Evolutionary conservation across 257 asterid species (phyloP).

Genomic region (Solanum arcanum): DNA sequence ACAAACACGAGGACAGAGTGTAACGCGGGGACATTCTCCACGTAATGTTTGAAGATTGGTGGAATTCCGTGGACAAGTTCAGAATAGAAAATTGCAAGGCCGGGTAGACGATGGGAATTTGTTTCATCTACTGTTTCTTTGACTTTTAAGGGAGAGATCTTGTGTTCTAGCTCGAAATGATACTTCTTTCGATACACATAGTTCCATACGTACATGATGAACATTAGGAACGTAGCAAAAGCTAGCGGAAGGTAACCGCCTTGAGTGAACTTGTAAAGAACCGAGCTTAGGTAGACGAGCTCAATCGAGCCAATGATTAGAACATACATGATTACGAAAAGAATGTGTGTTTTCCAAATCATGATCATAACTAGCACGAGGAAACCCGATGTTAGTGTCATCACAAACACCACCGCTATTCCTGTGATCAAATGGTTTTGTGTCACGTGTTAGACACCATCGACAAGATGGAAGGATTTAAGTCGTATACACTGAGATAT

Average conservation of each 20-base stretch:
- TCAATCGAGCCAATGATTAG: slow-evolving; percentile 27
- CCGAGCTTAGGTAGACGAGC: slow-evolving; percentile 30
- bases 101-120: slow-evolving; percentile 20
- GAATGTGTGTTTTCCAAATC: slow-evolving; percentile 52
- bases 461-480: background rate
- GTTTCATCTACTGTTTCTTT: slow-evolving; percentile 9
- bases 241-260: slow-evolving; percentile 50
- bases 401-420: slow-evolving; percentile 49
- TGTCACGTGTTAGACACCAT: background rate
- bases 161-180: slow-evolving; percentile 34
- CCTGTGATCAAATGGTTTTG: slow-evolving; percentile 10
- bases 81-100: slow-evolving; percentile 48
- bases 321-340: slow-evolving; percentile 7
- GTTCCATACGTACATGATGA: slow-evolving; percentile 40
- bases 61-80: slow-evolving; percentile 61
- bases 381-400: slow-evolving; percentile 37
- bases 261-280: slow-evolving; percentile 34
- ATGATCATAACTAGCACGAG: slow-evolving; percentile 40
- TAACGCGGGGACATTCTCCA: slow-evolving; percentile 33
- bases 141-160: slow-evolving; percentile 26
- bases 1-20: slow-evolving; percentile 42
- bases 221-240: slow-evolving; percentile 28
- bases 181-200: slow-evolving; percentile 31
- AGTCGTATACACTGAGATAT: background rate
- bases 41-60: slow-evolving; percentile 46